Evolutionary conservation across 2,329 filamentous ascomycete species (phyloP).

Genomic region (Scedosporium dehoogii): DNA sequence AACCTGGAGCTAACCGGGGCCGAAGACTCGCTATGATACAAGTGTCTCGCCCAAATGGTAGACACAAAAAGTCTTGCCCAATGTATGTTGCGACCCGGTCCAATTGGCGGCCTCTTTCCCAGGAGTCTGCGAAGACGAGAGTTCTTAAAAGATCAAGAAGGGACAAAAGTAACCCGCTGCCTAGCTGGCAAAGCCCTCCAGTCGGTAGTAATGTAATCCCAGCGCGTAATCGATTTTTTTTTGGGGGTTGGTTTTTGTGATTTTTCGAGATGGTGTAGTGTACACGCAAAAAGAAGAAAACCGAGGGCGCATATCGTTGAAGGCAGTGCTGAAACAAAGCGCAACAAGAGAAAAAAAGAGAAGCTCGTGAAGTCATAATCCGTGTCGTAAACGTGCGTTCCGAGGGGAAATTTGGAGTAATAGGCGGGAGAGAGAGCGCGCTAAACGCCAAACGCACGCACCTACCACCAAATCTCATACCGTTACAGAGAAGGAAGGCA

Average conservation of each 20-base stretch:
- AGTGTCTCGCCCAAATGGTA: background rate
- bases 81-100: background rate
- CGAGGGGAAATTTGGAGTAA: background rate
- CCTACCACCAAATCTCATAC: slow-evolving; percentile 3
- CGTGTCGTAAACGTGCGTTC: slow-evolving; percentile 8
- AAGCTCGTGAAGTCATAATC: slow-evolving; percentile 7
- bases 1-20: background rate
- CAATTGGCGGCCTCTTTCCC: background rate
- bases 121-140: background rate
- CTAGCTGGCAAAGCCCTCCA: background rate
- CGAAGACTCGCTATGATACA: background rate
- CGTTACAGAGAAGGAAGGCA: slow-evolving; percentile 4
- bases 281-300: slow-evolving; percentile 6
- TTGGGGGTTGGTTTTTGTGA: background rate
- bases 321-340: slow-evolving; percentile 1
- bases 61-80: background rate
- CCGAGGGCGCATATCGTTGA: background rate
- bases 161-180: slow-evolving; percentile 4
- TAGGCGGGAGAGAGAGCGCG: background rate
- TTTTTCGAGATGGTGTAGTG: background rate
- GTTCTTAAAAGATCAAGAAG: slow-evolving; percentile 8
- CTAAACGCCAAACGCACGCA: background rate
- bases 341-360: slow-evolving; percentile 1
- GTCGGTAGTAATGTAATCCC: background rate
- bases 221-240: background rate